phyloP scores from a whole-genome alignment of 805 yeast genomes.

The Candida lessepsii region DNA sequence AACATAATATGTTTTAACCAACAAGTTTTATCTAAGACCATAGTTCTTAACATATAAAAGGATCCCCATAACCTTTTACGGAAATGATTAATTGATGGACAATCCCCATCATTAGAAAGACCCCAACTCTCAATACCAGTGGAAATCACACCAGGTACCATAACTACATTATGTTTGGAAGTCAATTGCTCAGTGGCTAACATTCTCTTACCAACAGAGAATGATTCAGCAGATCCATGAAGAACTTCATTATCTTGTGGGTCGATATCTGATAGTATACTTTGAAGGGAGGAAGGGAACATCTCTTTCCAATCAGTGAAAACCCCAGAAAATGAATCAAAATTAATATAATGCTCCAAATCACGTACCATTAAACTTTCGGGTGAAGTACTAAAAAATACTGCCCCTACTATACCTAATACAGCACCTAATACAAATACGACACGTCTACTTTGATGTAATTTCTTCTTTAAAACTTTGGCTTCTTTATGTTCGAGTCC shows the following conservation, averaged over 20 bases:
- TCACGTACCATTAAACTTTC: slow-evolving; percentile 44
- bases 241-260: slow-evolving; percentile 25
- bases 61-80: slow-evolving; percentile 96
- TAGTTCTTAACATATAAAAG: slow-evolving; percentile 87
- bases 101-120: slow-evolving; percentile 65
- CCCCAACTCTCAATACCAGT: slow-evolving; percentile 97
- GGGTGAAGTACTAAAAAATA: slow-evolving; percentile 47
- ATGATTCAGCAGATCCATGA: slow-evolving; percentile 70
- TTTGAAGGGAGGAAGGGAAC: slow-evolving; percentile 64
- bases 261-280: slow-evolving; percentile 57
- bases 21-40: slow-evolving; percentile 88
- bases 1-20: slow-evolving; percentile 92
- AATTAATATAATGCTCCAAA: slow-evolving; percentile 48
- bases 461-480: slow-evolving; percentile 19
- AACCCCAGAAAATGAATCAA: slow-evolving; percentile 54
- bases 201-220: slow-evolving; percentile 79
- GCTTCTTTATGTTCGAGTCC: slow-evolving; percentile 8
- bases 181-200: slow-evolving; percentile 47
- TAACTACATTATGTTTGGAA: slow-evolving; percentile 73
- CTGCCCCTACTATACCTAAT: slow-evolving; percentile 64
- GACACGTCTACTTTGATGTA: slow-evolving; percentile 54
- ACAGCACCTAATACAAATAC: slow-evolving; percentile 70
- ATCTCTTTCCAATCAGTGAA: slow-evolving; percentile 65
- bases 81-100: slow-evolving; percentile 83
- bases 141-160: slow-evolving; percentile 95